A percentile compares a stretch with the other conserved stretches of the same genome.
Conservation (phyloP, 2,329 filamentous ascomycete species). For the Cryphonectria carpinicola region DNA sequence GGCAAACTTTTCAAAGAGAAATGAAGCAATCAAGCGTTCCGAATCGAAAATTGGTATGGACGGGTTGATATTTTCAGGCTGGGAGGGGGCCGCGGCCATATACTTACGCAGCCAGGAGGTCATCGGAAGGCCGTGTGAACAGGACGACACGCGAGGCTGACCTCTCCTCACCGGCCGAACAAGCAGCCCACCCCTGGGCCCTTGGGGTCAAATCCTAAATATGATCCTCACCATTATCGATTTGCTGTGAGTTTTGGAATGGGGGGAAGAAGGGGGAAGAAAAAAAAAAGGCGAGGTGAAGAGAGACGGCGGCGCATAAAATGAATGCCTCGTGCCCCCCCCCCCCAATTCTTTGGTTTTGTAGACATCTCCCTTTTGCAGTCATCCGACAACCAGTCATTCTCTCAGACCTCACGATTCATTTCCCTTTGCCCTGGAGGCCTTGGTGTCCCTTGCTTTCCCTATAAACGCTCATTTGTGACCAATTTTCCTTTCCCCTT, state of each 20-base stretch:
- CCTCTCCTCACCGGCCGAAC: neutral
- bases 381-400: neutral
- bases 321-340: neutral
- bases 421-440: neutral
- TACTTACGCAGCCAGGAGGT: neutral
- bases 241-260: neutral
- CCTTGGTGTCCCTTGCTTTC: neutral
- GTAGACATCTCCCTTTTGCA: neutral
- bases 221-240: neutral
- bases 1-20: neutral
- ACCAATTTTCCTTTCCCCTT: neutral
- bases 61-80: neutral
- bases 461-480: neutral
- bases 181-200: neutral
- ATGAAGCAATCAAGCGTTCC: neutral
- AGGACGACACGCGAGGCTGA: slow-evolving; percentile 4
- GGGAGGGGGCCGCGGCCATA: neutral
- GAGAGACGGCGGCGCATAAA: neutral
- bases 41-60: neutral
- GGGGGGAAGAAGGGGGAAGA: too few relatives aligned
- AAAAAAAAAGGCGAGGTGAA: neutral
- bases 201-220: neutral
- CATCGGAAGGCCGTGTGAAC: neutral
- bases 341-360: neutral
- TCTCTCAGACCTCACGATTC: neutral